Conservation (phyloP, 306 rosid species). For the Albizia julibrissin region DNA sequence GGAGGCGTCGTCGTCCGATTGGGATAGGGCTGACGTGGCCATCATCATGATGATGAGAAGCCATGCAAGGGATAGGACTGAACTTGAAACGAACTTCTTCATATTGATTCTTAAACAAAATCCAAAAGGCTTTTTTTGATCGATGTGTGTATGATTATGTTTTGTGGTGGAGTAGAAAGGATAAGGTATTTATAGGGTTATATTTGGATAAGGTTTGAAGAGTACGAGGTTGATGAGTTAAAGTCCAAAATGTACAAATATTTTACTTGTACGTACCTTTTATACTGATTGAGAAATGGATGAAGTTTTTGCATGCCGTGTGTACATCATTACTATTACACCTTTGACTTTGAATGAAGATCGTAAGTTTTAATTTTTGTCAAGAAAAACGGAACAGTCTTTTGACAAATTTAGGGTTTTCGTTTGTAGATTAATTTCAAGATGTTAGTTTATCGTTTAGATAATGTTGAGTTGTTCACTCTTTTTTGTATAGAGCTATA, state of each 20-base stretch:
- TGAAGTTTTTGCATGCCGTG: not conserved
- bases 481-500: no score
- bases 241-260: not conserved
- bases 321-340: no score
- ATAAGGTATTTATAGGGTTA: not conserved
- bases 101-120: not conserved
- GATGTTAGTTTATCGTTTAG: no score
- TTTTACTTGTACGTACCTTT: not conserved
- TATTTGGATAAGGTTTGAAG: not conserved
- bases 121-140: not conserved
- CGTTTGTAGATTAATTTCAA: no score
- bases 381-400: no score
- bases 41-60: slow-evolving; percentile 25
- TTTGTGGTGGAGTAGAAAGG: not conserved
- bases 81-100: not conserved
- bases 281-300: not conserved
- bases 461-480: no score
- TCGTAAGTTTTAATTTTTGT: no score
- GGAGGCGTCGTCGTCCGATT: slow-evolving; percentile 17
- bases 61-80: slow-evolving; percentile 24
- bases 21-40: slow-evolving; percentile 35
- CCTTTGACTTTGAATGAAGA: not conserved
- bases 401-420: no score
- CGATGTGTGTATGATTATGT: not conserved
- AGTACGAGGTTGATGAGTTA: not conserved